phyloP scores from a whole-genome alignment of 1,284 basidiomycete genomes.

The Naganishia cerealis region DNA sequence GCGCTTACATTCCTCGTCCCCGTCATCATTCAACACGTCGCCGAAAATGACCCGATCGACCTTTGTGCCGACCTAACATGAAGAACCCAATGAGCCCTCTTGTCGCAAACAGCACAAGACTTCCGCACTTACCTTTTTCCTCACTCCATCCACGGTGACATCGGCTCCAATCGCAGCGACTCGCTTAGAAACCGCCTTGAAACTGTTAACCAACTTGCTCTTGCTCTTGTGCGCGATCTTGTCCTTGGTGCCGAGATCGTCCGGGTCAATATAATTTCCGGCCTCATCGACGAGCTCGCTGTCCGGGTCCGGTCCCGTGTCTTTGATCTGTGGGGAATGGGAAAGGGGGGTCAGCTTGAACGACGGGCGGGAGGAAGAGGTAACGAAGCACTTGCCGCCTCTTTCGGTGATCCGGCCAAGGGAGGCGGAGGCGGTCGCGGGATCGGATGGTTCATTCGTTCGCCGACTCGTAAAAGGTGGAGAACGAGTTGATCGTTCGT shows the following conservation, averaged over 20 bases:
- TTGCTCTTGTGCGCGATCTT: constrained; percentile 45
- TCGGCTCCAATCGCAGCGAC: constrained; percentile 52
- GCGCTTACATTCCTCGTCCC: constrained; percentile 43
- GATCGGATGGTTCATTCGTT: constrained; percentile 49
- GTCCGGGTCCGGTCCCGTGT: constrained; percentile 43
- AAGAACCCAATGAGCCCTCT: background rate
- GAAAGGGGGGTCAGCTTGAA: constrained; percentile 14
- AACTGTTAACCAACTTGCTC: constrained; percentile 45
- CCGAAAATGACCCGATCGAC: constrained; percentile 51
- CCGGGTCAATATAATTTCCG: constrained; percentile 37
- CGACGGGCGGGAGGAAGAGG: background rate
- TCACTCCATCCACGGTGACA: constrained; percentile 50
- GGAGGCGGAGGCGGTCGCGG: constrained; percentile 52
- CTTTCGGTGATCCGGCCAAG: constrained; percentile 47
- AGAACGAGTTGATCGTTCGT: constrained; percentile 63
- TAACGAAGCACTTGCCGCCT: constrained; percentile 1
- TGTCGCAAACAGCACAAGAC: background rate
- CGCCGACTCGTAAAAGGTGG: constrained; percentile 59
- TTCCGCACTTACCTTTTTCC: constrained; percentile 44
- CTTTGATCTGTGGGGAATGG: constrained; percentile 41
- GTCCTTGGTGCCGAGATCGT: constrained; percentile 44
- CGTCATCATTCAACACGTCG: constrained; percentile 48
- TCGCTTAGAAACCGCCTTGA: constrained; percentile 50
- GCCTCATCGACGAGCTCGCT: constrained; percentile 45
- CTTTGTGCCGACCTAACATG: constrained; percentile 46